Conservation (phyloP, 2,329 filamentous ascomycete genomes). For the Botryosphaeria dothidea region DNA sequence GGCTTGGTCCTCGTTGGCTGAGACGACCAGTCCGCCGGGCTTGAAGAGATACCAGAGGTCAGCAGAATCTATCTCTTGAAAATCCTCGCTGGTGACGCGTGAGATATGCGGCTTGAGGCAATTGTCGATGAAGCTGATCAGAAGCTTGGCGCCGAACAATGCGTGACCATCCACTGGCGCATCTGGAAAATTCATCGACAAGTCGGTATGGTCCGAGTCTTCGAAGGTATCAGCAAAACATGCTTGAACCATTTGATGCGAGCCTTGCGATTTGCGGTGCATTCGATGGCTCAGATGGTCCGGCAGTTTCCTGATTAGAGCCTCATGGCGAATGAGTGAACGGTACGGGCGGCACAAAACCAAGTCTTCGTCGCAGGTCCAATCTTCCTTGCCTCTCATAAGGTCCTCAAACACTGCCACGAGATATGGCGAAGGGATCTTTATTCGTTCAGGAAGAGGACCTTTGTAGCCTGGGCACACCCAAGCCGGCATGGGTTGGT, state of each 20-base stretch:
- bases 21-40: slow-evolving; percentile 23
- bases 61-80: slow-evolving; percentile 20
- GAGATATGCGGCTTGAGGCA: neutral
- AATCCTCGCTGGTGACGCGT: neutral
- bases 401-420: neutral
- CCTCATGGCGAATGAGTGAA: neutral
- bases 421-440: neutral
- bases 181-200: neutral
- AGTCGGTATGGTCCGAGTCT: too few relatives aligned
- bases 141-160: neutral
- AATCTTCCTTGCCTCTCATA: neutral
- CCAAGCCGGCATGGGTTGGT: neutral
- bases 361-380: neutral
- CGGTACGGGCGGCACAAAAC: neutral
- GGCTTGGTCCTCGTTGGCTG: slow-evolving; percentile 25
- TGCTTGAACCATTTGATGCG: too few relatives aligned
- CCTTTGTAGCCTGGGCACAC: neutral
- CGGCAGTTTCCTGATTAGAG: neutral
- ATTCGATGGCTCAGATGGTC: neutral
- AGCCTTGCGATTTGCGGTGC: neutral
- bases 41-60: slow-evolving; percentile 31
- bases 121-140: neutral
- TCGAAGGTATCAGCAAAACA: too few relatives aligned
- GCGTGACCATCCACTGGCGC: neutral
- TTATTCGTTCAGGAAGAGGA: neutral